phyloP scores from a whole-genome alignment of 108 stramenopile species.

The Bacterosira constricta region DNA sequence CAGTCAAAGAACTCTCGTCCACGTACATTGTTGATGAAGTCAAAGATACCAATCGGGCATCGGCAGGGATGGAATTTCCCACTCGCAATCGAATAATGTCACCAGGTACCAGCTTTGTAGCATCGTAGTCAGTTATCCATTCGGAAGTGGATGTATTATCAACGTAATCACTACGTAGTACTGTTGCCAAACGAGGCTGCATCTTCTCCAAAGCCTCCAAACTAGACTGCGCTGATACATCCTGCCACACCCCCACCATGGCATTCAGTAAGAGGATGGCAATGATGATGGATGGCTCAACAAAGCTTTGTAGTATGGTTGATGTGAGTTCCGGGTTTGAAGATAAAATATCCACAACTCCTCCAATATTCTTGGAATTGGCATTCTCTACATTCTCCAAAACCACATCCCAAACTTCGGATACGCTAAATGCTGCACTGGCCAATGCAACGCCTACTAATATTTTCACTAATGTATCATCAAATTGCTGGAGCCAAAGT shows the following conservation, averaged over 20 bases:
- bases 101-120: constrained; percentile 88
- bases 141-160: not conserved
- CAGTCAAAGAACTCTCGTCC: constrained; percentile 83
- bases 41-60: constrained; percentile 71
- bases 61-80: constrained; percentile 94
- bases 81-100: constrained; percentile 88
- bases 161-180: constrained; percentile 62
- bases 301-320: constrained; percentile 44
- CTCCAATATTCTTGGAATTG: not conserved
- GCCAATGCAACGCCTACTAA: constrained; percentile 21
- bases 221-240: constrained; percentile 76
- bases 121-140: constrained; percentile 40
- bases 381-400: constrained; percentile 4
- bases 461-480: constrained; percentile 36
- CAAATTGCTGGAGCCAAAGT: constrained; percentile 38
- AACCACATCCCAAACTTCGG: constrained; percentile 34
- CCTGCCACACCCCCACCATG: constrained; percentile 93
- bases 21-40: constrained; percentile 55
- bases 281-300: constrained; percentile 94
- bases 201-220: constrained; percentile 90
- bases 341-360: not conserved
- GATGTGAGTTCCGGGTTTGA: constrained; percentile 9
- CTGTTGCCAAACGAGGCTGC: constrained; percentile 82
- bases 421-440: constrained; percentile 39
- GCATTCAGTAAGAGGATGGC: constrained; percentile 94